Base-by-base conservation (phyloP, 2,329 filamentous ascomycete genomes). In the Xylaria arbuscula region DNA sequence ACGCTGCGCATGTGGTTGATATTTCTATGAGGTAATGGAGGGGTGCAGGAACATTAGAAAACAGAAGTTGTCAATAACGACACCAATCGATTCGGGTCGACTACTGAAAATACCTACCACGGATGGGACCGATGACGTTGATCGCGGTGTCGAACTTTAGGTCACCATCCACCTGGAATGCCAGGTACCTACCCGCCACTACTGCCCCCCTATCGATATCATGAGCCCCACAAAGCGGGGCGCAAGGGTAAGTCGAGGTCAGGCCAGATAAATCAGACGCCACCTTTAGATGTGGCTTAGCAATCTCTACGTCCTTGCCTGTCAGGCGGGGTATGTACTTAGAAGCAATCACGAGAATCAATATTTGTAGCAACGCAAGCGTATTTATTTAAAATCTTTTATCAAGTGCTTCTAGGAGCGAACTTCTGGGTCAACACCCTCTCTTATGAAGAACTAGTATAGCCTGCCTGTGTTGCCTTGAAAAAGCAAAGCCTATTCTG, bases 111-210 rank as follows among this genome's bases (percentile, higher is more conserved):
- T 54, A 63, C 42, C 10, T 28, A 28, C 40, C 15, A 17, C 28
- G 15, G n/a, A 13, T 53, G n/a, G 28, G 34, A 59, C 9, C 66
- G 62, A 70, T 70, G 69, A 70, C 69, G 69, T 70, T 68, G 50
- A 38, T 28, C 15, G 28, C 53, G 11, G 38, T 22, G 40, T 13
- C n/a, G 9, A 13, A n/a, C 19, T 38, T 32, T n/a, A n/a, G 13
- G 22, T 34, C 47, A 53, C 11, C 28, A 34, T n/a, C n/a, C 54
- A 38, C 19, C n/a, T 47, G 22, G n/a, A 28, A 28, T 19, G 48
- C 24, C 32, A 40, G 19, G 45, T 28, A 56, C 34, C 17, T 45
- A 45, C 24, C n/a, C 17, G 45, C 17, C 42, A 17, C 15, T 45
- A 45, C 11, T 17, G 15, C 36, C 9, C 36, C 9, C 13, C 13